phyloP scores from a whole-genome alignment of 1,284 basidiomycete species.

The Phellopilus nigrolimitatus region DNA sequence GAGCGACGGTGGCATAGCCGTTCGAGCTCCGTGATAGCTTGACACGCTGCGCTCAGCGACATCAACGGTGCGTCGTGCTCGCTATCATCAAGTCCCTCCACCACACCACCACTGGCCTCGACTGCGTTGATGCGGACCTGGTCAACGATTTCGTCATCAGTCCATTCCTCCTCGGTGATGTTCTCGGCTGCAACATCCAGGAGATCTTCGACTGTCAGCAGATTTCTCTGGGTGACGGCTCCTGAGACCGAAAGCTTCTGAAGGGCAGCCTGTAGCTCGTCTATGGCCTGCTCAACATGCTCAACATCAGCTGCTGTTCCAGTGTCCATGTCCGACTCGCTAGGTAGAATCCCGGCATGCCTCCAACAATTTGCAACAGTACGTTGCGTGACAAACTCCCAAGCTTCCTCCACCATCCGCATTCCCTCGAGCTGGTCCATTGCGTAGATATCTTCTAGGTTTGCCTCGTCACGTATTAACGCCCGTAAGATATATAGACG shows the following conservation, averaged over 20 bases:
- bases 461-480: neutral
- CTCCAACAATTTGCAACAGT: conserved; percentile 16
- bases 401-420: neutral
- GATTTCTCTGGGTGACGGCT: neutral
- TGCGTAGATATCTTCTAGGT: neutral
- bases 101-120: conserved; percentile 1
- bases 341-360: conserved; percentile 8
- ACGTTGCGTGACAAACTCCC: neutral
- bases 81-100: neutral
- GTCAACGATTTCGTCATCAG: conserved; percentile 5
- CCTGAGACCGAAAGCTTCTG: neutral
- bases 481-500: neutral
- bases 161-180: conserved; percentile 6
- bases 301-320: neutral
- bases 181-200: neutral
- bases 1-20: neutral
- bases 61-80: neutral
- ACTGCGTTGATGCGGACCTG: neutral
- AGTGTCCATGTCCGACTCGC: too few relatives aligned
- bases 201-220: neutral
- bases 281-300: neutral
- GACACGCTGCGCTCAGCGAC: neutral
- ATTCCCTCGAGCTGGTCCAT: conserved; percentile 12
- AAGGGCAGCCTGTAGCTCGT: neutral
- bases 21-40: neutral